Base-by-base conservation (phyloP, 176 grass and related monocot species). In the Tuctoria greenei region DNA sequence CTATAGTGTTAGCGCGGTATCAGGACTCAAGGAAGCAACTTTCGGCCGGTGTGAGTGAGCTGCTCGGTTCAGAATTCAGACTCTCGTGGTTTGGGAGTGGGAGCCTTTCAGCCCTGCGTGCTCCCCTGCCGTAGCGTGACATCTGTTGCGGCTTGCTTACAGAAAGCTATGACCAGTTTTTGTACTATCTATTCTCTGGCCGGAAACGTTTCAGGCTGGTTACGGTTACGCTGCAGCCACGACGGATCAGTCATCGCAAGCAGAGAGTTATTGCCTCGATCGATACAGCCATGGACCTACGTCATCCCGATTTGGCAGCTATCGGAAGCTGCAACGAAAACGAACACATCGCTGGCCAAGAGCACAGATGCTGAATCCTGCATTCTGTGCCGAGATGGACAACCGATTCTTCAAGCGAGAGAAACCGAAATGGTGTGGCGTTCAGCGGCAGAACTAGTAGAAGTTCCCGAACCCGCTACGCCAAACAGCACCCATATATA, bases 181-280 rank as follows among this genome's bases (percentile, higher is more conserved):
- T 18, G 2, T 31, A 3, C 67, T 0, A 81, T 78, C 79, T 15
- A 44, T 72, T 44, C 73, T 69, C 61, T 74, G 80, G 37, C 44
- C 52, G 15, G 46, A 58, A 61, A 73, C 47, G 7, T 27, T 51
- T 68, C 55, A 4, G 18, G 61, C 68, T 25, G 55, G 62, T 73
- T 54, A 79, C 27, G 85, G 69, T 46, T 61, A n/a, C 54, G 54
- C 80, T 52, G 74, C 74, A 51, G 86, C 86, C 86, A 88, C 86
- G 80, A 68, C 8, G 75, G 49, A 41, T 16, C 6, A 1, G 7
- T 38, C n/a, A n/a, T n/a, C 60, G 25, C 50, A 20, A 62, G 24
- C 55, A 21, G 44, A 21, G 44, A 36, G 64, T 51, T 67, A 49
- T 50, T 55, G 70, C 45, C 13, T 74, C 36, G 54, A 17, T 74